Conservation (phyloP, 495 filamentous ascomycete genomes). For the Cryomyces minteri region DNA sequence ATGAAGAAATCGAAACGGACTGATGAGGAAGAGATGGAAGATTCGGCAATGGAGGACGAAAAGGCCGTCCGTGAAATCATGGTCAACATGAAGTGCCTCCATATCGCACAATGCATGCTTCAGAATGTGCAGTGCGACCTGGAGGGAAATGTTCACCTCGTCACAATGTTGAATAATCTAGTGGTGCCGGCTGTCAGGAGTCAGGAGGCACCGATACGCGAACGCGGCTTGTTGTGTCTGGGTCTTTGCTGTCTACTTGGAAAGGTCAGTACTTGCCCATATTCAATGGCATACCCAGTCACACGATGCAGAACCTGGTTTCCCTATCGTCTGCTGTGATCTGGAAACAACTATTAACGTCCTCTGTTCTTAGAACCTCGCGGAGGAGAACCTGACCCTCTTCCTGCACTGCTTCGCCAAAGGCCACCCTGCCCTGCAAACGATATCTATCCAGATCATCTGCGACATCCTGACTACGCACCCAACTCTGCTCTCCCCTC, state of each 20-base stretch:
- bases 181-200: constrained; percentile 87
- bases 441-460: constrained; percentile 80
- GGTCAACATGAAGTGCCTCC: constrained; percentile 95
- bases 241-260: constrained; percentile 89
- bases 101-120: constrained; percentile 95
- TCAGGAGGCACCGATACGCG: constrained; percentile 82
- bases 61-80: constrained; percentile 79
- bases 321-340: too few relatives aligned
- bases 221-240: constrained; percentile 73
- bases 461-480: constrained; percentile 83
- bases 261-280: constrained; percentile 30
- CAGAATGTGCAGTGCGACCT: constrained; percentile 73
- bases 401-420: constrained; percentile 94
- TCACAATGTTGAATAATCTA: constrained; percentile 90
- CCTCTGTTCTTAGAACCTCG: constrained; percentile 37
- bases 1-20: constrained; percentile 13
- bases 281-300: background rate
- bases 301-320: too few relatives aligned
- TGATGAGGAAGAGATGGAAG: constrained; percentile 23
- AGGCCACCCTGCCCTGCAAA: constrained; percentile 75
- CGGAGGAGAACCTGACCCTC: constrained; percentile 79
- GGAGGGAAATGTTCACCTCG: constrained; percentile 70
- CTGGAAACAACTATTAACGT: too few relatives aligned
- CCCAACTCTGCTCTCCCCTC: constrained; percentile 42
- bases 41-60: constrained; percentile 31